phyloP scores from a whole-genome alignment of 805 yeast species.

The Candida sanyiensis region DNA sequence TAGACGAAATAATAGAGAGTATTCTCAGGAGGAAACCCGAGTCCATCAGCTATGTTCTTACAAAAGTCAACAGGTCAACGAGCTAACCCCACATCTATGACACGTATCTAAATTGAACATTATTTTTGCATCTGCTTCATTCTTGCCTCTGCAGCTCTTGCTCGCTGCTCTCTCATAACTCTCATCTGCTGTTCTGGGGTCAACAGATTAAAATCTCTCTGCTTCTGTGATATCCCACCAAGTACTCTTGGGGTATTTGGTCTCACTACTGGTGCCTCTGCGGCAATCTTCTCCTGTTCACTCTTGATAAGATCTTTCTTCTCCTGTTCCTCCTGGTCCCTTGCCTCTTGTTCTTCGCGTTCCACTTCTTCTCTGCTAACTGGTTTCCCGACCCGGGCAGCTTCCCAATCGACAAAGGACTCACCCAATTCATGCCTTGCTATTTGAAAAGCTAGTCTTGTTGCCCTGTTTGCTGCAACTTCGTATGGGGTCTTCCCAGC shows the following conservation, averaged over 20 bases:
- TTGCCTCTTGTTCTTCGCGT: conserved; percentile 30
- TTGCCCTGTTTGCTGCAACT: conserved; percentile 42
- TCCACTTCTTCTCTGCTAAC: conserved; percentile 52
- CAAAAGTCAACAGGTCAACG: conserved; percentile 30
- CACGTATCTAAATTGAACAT: background rate
- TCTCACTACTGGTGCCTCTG: conserved; percentile 22
- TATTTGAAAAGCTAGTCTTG: conserved; percentile 56
- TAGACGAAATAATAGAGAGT: conserved; percentile 31
- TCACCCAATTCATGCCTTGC: conserved; percentile 70
- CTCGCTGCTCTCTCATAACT: conserved; percentile 89
- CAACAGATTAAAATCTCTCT: conserved; percentile 51
- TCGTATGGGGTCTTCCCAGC: conserved; percentile 67
- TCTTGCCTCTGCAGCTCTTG: conserved; percentile 94
- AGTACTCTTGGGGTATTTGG: conserved; percentile 34
- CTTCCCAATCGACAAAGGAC: conserved; percentile 59
- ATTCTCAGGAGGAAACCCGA: conserved; percentile 24
- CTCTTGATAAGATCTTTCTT: conserved; percentile 38
- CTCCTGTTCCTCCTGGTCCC: conserved; percentile 33
- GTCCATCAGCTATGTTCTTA: conserved; percentile 36
- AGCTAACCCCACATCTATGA: conserved; percentile 5
- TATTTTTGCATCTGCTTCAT: conserved; percentile 31
- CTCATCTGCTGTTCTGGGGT: conserved; percentile 68
- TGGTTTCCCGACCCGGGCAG: conserved; percentile 58
- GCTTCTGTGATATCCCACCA: conserved; percentile 26
- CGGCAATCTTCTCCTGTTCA: conserved; percentile 39